Base-by-base conservation (phyloP, 108 stramenopile species). In the Skeletonema marinoi region DNA sequence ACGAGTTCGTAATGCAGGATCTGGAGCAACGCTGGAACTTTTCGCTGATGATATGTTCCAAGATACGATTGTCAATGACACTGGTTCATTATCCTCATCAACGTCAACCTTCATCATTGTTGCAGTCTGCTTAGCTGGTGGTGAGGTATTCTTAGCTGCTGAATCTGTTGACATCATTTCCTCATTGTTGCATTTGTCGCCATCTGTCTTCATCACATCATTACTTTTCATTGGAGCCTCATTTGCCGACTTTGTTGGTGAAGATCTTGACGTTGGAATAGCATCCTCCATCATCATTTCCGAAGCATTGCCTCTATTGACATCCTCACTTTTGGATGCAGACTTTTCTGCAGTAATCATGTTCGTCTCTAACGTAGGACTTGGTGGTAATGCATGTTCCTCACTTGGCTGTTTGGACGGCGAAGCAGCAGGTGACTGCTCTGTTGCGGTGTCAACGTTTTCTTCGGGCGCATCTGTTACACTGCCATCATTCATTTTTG, bases 11-110 rank as follows among this genome's bases (percentile, higher is more conserved):
- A 32, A 60, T 3, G 30, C 4, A 6, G 5, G 66, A 50, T 67
- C 17, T 2, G 74, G 74, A 4, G 74, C 74, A 31, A 44, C 66
- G 31, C 13, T 36, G 63, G 74, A 75, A 32, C 59, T 51, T 19
- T 68, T 11, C 14, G 66, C 74, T 12, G 66, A 68, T 11, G 74
- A 68, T 56, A 75, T 75, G 30, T 75, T 75, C 66, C 66, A 75
- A 32, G 74, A 68, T 3, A 75, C 74, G 21, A 75, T 44, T 51
- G 25, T 60, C 54, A 56, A 56, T 56, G 54, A 11, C 25, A 56
- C 9, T 25, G 54, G 2, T 25, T 56, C 25, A 29, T 56, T 25
- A 9, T 25, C 54, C 6, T 56, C 25, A 46, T 46, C 11, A 5
- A n/a, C 16, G 44, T n/a, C 44, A 0, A 46, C 16, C 3, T 46